Conservation (phyloP, 2,329 filamentous ascomycete species). For the Aspergillus thermomutatus region DNA sequence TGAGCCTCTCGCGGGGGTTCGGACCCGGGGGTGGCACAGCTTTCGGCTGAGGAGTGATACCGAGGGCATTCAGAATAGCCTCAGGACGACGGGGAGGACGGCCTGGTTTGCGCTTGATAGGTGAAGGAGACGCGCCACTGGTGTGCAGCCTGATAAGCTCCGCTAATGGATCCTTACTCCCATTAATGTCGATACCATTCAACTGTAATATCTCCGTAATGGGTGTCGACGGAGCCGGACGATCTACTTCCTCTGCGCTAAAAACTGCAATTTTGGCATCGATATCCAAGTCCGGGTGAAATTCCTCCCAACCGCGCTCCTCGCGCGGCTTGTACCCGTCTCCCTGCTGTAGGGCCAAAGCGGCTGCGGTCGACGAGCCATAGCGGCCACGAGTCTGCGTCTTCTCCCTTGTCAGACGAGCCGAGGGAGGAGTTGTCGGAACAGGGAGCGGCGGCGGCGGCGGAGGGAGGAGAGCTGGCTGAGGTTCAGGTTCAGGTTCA, state of each 20-base stretch:
- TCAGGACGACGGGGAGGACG: conserved; percentile 62
- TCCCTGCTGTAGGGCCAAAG: conserved; percentile 82
- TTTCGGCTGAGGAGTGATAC: conserved; percentile 56
- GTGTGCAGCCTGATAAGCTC: conserved; percentile 41
- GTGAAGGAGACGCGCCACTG: conserved; percentile 36
- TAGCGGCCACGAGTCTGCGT: conserved; percentile 62
- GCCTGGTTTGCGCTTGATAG: conserved; percentile 59
- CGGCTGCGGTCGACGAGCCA: conserved; percentile 78
- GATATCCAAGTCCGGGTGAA: conserved; percentile 92
- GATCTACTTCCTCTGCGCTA: conserved; percentile 80
- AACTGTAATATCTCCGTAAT: conserved; percentile 29
- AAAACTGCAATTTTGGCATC: conserved; percentile 76
- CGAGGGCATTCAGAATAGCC: conserved; percentile 58
- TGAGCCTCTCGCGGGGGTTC: conserved; percentile 48
- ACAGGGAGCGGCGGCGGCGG: conserved; percentile 27
- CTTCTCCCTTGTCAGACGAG: conserved; percentile 41
- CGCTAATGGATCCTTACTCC: conserved; percentile 34
- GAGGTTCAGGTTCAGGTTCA: conserved; percentile 8
- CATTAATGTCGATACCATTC: conserved; percentile 25
- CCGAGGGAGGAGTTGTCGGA: conserved; percentile 37
- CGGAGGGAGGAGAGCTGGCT: conserved; percentile 22
- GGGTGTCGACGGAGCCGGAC: conserved; percentile 54
- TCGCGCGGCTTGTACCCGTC: conserved; percentile 97
- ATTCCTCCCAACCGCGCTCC: conserved; percentile 96
- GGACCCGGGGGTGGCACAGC: conserved; percentile 47